These are phyloP conservation scores for Petunia secreta DNA, from an alignment of 257 asterid genomes.

Conservation along the genomic window DNA sequence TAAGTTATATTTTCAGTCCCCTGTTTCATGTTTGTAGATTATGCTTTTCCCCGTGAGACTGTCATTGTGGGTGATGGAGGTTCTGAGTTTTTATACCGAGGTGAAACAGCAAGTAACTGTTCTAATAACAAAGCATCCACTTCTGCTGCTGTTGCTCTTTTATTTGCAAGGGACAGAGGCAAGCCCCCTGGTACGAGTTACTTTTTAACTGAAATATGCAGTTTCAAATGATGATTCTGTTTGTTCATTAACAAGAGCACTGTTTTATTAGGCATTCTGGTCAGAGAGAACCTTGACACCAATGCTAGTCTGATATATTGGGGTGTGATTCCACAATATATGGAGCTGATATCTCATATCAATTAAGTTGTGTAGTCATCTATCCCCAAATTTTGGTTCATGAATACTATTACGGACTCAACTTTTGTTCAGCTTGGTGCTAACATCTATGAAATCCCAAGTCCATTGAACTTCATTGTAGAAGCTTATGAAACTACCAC, in stretches of 20 bases:
- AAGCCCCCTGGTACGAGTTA: constrained; percentile 60
- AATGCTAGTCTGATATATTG: not conserved
- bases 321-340: not conserved
- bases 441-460: not conserved
- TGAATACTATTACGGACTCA: not conserved
- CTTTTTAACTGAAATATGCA: constrained; percentile 15
- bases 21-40: constrained; percentile 50
- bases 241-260: constrained; percentile 3
- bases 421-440: constrained; percentile 8
- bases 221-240: not conserved
- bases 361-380: constrained; percentile 2
- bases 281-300: not conserved
- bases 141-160: constrained; percentile 60
- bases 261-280: constrained; percentile 9
- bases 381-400: constrained; percentile 9
- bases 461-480: not conserved
- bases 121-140: constrained; percentile 17
- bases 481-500: not conserved
- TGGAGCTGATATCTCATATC: not conserved
- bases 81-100: constrained; percentile 49
- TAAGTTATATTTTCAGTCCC: constrained; percentile 15
- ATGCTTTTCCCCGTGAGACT: constrained; percentile 65
- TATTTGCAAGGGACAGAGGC: constrained; percentile 60
- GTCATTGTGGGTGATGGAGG: constrained; percentile 72
- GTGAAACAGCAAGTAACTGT: constrained; percentile 36